A percentile compares a stretch with the other conserved stretches of the same genome.
Conservation (phyloP, 202 grass and related monocot genomes). For the Panicum hallii region DNA sequence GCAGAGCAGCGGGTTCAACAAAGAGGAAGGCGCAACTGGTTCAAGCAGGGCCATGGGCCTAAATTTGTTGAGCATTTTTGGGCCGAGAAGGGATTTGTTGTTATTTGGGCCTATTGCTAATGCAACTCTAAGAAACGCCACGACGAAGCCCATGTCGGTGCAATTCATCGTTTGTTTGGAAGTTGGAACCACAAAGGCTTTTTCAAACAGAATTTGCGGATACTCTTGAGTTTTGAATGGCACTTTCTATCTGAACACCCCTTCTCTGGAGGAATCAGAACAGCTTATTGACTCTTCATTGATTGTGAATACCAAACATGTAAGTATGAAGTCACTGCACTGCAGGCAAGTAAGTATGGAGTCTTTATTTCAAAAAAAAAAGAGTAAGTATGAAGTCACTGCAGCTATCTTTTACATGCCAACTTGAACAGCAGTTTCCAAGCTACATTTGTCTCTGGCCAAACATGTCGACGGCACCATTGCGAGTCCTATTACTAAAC, state of each 20-base stretch:
- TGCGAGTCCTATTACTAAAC: neutral
- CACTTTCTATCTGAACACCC: neutral
- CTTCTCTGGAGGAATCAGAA: too few species aligned
- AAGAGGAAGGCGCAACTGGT: neutral
- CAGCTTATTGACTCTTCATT: neutral
- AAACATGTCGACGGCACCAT: neutral
- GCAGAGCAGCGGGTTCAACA: neutral
- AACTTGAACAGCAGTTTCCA: neutral
- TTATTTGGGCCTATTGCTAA: neutral
- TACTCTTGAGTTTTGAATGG: neutral
- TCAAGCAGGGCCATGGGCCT: neutral
- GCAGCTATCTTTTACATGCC: neutral
- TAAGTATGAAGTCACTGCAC: too few species aligned
- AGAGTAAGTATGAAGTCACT: constrained; percentile 35
- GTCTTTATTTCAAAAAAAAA: too few species aligned
- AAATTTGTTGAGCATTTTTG: neutral
- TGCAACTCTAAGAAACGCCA: neutral
- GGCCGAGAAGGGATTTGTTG: neutral
- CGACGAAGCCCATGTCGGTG: neutral
- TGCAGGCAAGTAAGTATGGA: constrained; percentile 5
- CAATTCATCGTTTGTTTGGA: too few species aligned
- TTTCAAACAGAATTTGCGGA: too few species aligned
- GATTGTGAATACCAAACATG: neutral
- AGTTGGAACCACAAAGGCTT: too few species aligned
- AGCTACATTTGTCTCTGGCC: neutral